Conservation (phyloP, 2,329 filamentous ascomycete genomes). For the Neobulgaria alba region DNA sequence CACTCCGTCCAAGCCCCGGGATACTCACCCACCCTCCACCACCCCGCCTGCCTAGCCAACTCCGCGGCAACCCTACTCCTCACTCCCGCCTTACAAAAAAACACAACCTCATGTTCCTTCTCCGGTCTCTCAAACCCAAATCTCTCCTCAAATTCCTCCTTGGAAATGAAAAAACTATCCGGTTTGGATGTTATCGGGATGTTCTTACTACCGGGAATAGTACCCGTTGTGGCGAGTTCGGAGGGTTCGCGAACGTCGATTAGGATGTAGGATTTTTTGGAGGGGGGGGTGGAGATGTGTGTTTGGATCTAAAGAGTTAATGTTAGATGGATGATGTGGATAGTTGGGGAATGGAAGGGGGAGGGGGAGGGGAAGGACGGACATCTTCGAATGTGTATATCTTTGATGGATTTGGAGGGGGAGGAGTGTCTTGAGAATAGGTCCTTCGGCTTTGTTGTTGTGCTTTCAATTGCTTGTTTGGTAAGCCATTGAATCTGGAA, state of each 20-base stretch:
- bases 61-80: constrained; percentile 68
- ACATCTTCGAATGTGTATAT: constrained; percentile 42
- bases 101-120: constrained; percentile 54
- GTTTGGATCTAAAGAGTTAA: constrained; percentile 32
- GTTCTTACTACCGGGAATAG: constrained; percentile 74
- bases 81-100: constrained; percentile 92
- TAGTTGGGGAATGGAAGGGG: constrained; percentile 1
- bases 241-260: constrained; percentile 57
- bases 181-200: constrained; percentile 70
- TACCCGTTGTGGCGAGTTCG: constrained; percentile 56
- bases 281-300: constrained; percentile 26
- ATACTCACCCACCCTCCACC: constrained; percentile 62
- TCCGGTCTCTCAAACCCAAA: constrained; percentile 69
- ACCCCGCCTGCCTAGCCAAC: constrained; percentile 70
- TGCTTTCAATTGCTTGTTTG: too few relatives aligned
- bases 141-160: constrained; percentile 73
- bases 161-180: constrained; percentile 68
- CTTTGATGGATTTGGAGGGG: constrained; percentile 28
- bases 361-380: neutral
- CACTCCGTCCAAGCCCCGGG: constrained; percentile 76
- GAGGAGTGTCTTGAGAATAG: constrained; percentile 18
- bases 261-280: constrained; percentile 32
- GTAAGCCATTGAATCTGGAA: too few relatives aligned
- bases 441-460: too few relatives aligned
- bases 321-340: neutral